Percentiles rank a stretch among this genome's conserved stretches.
These are phyloP conservation scores for Lodderomyces theae DNA, from an alignment of 1,139 yeast species.

Conservation along the genomic window DNA sequence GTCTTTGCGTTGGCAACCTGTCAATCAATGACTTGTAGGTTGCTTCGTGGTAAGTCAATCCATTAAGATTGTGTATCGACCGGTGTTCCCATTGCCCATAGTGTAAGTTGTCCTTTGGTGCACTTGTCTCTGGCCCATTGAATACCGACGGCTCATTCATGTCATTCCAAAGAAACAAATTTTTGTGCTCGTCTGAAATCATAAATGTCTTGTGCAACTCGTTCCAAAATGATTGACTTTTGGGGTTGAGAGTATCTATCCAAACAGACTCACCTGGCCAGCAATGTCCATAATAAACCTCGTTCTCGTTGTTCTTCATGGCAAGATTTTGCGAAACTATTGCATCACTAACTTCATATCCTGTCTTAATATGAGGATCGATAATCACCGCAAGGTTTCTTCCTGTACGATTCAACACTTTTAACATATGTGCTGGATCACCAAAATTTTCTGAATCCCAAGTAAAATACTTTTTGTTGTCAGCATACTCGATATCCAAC, in stretches of 20 bases:
- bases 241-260: constrained; percentile 80
- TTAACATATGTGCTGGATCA: constrained; percentile 65
- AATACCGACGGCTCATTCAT: constrained; percentile 98
- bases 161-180: constrained; percentile 91
- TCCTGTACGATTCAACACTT: constrained; percentile 63
- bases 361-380: constrained; percentile 85
- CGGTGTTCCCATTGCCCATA: constrained; percentile 86
- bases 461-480: constrained; percentile 81
- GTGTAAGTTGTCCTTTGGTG: constrained; percentile 79
- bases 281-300: constrained; percentile 77
- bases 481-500: constrained; percentile 94
- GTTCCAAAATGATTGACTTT: constrained; percentile 61
- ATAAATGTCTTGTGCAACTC: constrained; percentile 40
- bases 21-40: constrained; percentile 64
- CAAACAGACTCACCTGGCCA: constrained; percentile 98
- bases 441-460: constrained; percentile 82
- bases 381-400: constrained; percentile 80
- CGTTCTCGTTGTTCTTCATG: constrained; percentile 38
- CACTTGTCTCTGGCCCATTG: constrained; percentile 89
- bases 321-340: constrained; percentile 37
- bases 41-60: constrained; percentile 74
- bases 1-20: constrained; percentile 56
- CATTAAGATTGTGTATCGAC: constrained; percentile 83
- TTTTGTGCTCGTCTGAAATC: constrained; percentile 39
- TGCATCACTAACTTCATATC: constrained; percentile 61